These are phyloP conservation scores for Magnusiomyces sp. DNA, from an alignment of 1,139 yeast species.

Conservation along the genomic window DNA sequence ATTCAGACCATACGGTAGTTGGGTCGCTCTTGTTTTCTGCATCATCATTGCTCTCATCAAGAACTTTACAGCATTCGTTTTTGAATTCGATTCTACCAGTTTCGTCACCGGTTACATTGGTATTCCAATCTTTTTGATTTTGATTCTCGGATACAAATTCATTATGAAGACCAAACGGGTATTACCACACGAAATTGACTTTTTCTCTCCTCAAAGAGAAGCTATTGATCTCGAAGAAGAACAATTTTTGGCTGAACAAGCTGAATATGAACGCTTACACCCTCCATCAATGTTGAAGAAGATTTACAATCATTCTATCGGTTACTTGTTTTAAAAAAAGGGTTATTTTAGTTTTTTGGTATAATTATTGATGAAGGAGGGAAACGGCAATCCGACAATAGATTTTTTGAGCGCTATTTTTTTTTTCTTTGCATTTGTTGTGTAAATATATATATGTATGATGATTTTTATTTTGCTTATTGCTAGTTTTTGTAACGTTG, in stretches of 20 bases:
- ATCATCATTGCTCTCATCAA: slow-evolving; percentile 53
- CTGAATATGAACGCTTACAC: slow-evolving; percentile 27
- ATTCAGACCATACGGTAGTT: slow-evolving; percentile 45
- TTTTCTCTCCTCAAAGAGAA: slow-evolving; percentile 49
- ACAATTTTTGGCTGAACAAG: slow-evolving; percentile 39
- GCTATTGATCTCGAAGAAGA: slow-evolving; percentile 63
- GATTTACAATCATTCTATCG: slow-evolving; percentile 11
- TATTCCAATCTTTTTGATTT: slow-evolving; percentile 53
- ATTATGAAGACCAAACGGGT: slow-evolving; percentile 45
- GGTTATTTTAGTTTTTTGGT: background rate
- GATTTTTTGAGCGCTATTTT: no score
- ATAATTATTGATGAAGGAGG: background rate
- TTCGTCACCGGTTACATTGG: slow-evolving; percentile 77
- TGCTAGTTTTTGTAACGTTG: no score
- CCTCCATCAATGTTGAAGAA: slow-evolving; percentile 7
- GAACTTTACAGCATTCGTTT: slow-evolving; percentile 64
- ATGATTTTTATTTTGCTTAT: no score
- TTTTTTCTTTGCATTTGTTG: no score
- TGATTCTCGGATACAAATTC: slow-evolving; percentile 52
- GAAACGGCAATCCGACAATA: no score
- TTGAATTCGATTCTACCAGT: slow-evolving; percentile 46
- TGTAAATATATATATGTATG: no score
- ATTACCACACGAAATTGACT: slow-evolving; percentile 51
- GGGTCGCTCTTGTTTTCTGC: slow-evolving; percentile 49
- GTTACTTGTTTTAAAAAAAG: slow-evolving; percentile 9